These are phyloP conservation scores for Emydomyces testavorans DNA, from an alignment of 2,329 filamentous ascomycete genomes.

Conservation along the genomic window DNA sequence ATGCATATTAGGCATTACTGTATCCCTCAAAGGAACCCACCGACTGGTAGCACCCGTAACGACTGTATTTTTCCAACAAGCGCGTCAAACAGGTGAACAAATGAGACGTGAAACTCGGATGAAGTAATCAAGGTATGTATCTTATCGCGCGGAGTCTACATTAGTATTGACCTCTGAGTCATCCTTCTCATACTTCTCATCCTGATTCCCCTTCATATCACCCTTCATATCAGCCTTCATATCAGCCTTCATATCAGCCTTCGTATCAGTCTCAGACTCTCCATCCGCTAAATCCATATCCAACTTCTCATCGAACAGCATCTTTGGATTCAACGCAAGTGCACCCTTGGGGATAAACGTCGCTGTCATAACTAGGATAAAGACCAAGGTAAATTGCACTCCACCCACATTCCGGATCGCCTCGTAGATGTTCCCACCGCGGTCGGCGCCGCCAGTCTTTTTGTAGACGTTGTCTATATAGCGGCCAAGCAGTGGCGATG, in stretches of 20 bases:
- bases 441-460: neutral
- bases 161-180: no score
- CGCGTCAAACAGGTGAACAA: no score
- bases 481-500: neutral
- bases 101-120: no score
- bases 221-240: neutral
- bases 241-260: neutral
- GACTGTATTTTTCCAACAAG: no score
- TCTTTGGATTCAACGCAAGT: constrained; percentile 31
- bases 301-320: constrained; percentile 14
- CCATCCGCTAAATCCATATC: constrained; percentile 2
- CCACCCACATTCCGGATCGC: constrained; percentile 37
- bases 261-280: neutral
- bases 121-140: no score
- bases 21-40: no score
- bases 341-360: constrained; percentile 39
- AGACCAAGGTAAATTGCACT: constrained; percentile 40
- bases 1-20: no score
- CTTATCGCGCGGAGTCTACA: no score
- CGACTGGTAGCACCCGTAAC: no score
- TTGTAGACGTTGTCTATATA: neutral
- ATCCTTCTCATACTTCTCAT: no score
- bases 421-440: constrained; percentile 16
- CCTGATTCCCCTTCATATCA: neutral
- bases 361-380: constrained; percentile 32